phyloP scores from a whole-genome alignment of 2,329 filamentous ascomycete species.

The Camptophora hylomeconis region DNA sequence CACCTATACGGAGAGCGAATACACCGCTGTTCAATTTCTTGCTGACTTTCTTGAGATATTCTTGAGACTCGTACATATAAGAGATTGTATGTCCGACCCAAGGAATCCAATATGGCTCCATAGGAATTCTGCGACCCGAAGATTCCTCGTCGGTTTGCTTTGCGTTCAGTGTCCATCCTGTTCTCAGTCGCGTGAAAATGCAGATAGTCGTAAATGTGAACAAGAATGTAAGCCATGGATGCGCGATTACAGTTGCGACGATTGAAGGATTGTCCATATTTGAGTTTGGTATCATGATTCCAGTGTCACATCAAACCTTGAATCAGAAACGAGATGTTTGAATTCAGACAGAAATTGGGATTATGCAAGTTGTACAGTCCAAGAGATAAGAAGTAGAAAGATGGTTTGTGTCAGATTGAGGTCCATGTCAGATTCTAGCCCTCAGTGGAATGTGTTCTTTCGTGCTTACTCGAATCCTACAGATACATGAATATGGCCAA shows the following conservation, averaged over 20 bases:
- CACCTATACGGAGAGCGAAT: constrained; percentile 26
- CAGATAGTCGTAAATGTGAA: constrained; percentile 13
- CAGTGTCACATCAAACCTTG: no score
- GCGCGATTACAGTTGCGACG: constrained; percentile 1
- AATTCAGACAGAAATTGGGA: no score
- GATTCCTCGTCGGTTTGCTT: constrained; percentile 14
- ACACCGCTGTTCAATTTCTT: constrained; percentile 11
- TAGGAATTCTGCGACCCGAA: constrained; percentile 28
- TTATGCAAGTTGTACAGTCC: no score
- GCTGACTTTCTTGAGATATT: constrained; percentile 4
- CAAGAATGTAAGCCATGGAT: constrained; percentile 7
- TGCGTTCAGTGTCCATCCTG: constrained; percentile 22
- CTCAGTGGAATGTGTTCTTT: no score
- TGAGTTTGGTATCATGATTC: no score
- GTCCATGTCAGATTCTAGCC: no score
- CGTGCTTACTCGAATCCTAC: no score
- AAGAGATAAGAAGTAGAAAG: no score
- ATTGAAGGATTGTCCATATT: no score
- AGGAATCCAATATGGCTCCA: constrained; percentile 48
- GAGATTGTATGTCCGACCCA: constrained; percentile 40
- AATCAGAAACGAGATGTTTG: no score
- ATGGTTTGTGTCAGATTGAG: no score
- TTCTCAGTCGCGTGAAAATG: constrained; percentile 26
- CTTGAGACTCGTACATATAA: constrained; percentile 23
- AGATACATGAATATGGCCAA: no score